A percentile compares a stretch with the other conserved stretches of the same genome.
These are phyloP conservation scores for Plasmodium malariae DNA, from an alignment of 169 alveolate genomes.

Conservation along the genomic window DNA sequence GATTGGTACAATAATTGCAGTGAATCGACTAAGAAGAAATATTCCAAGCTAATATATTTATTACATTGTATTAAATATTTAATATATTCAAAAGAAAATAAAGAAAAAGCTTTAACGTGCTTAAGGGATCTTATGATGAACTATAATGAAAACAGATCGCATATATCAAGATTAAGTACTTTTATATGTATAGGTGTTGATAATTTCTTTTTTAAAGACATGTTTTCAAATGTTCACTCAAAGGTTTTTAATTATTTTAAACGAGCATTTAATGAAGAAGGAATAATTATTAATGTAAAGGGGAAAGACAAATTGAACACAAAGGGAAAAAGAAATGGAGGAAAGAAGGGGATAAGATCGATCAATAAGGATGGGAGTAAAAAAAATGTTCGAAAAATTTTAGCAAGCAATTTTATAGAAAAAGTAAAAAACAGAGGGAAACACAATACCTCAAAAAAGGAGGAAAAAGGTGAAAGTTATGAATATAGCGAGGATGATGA, in stretches of 20 bases:
- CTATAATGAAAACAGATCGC: constrained; percentile 51
- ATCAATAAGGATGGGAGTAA: too few species aligned
- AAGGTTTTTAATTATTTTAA: constrained; percentile 58
- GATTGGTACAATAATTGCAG: constrained; percentile 56
- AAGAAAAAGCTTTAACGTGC: constrained; percentile 51
- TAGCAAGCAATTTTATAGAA: too few species aligned
- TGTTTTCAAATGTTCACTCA: constrained; percentile 53
- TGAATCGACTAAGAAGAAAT: constrained; percentile 43
- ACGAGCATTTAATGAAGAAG: constrained; percentile 68
- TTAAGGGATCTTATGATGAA: constrained; percentile 57
- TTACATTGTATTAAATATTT: constrained; percentile 61
- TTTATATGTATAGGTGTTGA: constrained; percentile 72
- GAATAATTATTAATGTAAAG: constrained; percentile 11
- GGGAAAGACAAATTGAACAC: not conserved
- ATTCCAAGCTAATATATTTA: constrained; percentile 34
- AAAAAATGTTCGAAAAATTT: too few species aligned
- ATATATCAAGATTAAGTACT: constrained; percentile 65
- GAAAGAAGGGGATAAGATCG: not conserved
- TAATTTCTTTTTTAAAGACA: constrained; percentile 42
- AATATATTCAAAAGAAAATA: constrained; percentile 33
- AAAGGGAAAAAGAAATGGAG: not conserved
- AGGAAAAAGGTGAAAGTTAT: too few species aligned
- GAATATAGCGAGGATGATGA: too few species aligned
- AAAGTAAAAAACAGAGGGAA: too few species aligned
- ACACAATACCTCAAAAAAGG: too few species aligned